Conservation (phyloP, 176 grass and related monocot species). For the Stipa capillata region DNA sequence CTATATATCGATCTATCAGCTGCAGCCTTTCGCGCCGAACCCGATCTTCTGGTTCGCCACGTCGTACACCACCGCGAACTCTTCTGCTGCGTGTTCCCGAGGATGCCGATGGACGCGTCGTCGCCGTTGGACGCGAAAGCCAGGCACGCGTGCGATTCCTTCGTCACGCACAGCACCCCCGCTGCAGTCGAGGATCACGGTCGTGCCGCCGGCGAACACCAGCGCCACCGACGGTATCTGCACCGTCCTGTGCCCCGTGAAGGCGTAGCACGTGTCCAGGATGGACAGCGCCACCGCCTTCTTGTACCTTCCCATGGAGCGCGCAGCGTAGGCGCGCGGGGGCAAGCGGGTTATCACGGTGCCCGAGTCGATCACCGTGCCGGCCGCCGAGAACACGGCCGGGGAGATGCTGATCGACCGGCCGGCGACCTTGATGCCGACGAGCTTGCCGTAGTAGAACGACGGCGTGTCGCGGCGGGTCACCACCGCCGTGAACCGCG, state of each 20-base stretch:
- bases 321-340: constrained; percentile 38
- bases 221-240: constrained; percentile 50
- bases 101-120: constrained; percentile 30
- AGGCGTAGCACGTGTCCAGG: constrained; percentile 88
- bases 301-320: constrained; percentile 42
- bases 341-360: constrained; percentile 83
- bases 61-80: constrained; percentile 63
- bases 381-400: constrained; percentile 18
- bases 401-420: background rate
- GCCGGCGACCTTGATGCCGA: constrained; percentile 47
- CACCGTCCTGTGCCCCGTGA: constrained; percentile 35
- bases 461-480: constrained; percentile 17
- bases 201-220: constrained; percentile 41
- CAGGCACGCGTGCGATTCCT: constrained; percentile 55
- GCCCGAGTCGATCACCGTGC: constrained; percentile 79
- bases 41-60: constrained; percentile 53
- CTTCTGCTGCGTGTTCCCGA: constrained; percentile 84
- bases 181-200: constrained; percentile 35
- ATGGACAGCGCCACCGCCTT: constrained; percentile 47
- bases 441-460: constrained; percentile 66
- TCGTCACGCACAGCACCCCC: constrained; percentile 55
- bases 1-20: constrained; percentile 16
- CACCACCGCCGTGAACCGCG: constrained; percentile 56
- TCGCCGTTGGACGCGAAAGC: constrained; percentile 67
- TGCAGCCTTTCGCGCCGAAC: constrained; percentile 50